Conservation (phyloP, 441 rosid species). For the Theobroma grandiflorum region DNA sequence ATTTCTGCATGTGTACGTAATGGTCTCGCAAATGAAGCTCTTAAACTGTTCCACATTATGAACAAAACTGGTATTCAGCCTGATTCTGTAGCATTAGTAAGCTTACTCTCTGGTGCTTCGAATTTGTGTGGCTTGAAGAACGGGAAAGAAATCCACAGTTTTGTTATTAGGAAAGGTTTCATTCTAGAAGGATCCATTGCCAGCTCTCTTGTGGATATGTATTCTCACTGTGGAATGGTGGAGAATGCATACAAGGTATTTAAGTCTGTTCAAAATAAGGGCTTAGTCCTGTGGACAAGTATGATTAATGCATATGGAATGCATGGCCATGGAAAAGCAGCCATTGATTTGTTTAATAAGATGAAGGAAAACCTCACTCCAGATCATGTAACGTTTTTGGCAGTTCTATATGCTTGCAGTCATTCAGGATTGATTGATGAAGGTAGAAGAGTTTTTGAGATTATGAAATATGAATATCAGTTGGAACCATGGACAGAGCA, state of each 20-base stretch:
- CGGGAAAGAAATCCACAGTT: slow-evolving; percentile 85
- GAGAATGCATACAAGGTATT: slow-evolving; percentile 62
- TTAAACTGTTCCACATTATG: slow-evolving; percentile 59
- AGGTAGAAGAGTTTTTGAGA: slow-evolving; percentile 64
- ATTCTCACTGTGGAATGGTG: slow-evolving; percentile 80
- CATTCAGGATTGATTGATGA: slow-evolving; percentile 83
- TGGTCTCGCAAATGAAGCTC: slow-evolving; percentile 68
- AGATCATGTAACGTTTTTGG: slow-evolving; percentile 81
- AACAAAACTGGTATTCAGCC: slow-evolving; percentile 53
- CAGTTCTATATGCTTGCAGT: slow-evolving; percentile 84
- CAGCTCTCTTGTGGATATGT: slow-evolving; percentile 83
- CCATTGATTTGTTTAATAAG: slow-evolving; percentile 61
- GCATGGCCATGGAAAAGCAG: slow-evolving; percentile 79
- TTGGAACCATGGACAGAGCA: slow-evolving; percentile 95
- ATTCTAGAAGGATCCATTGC: slow-evolving; percentile 59
- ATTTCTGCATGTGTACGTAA: slow-evolving; percentile 69
- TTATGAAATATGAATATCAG: slow-evolving; percentile 66
- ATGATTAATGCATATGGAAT: slow-evolving; percentile 87
- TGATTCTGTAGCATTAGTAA: slow-evolving; percentile 68
- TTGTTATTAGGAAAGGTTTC: slow-evolving; percentile 62
- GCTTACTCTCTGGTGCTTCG: slow-evolving; percentile 71
- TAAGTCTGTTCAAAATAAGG: slow-evolving; percentile 46
- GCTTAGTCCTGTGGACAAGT: slow-evolving; percentile 69
- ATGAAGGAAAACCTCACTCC: slow-evolving; percentile 63
- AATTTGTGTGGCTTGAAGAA: slow-evolving; percentile 68